phyloP scores from a whole-genome alignment of 1,139 yeast genomes.

The Schwanniomyces etchellsii region DNA sequence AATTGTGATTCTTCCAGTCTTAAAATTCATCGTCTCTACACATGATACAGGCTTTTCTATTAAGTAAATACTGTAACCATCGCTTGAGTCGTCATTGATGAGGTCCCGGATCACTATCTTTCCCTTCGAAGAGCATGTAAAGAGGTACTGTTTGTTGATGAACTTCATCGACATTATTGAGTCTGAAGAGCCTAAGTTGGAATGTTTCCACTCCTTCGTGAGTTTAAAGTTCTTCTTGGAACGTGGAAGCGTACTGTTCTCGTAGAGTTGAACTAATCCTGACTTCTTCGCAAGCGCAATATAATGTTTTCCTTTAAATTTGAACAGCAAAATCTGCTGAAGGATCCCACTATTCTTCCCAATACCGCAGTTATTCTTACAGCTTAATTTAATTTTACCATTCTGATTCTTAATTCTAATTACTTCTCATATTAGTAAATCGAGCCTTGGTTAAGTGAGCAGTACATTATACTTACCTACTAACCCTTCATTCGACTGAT shows the following conservation, averaged over 20 bases:
- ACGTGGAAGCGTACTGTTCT: constrained; percentile 7
- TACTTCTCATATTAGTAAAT: constrained; percentile 10
- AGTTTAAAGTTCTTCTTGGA: constrained; percentile 16
- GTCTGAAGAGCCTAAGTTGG: constrained; percentile 17
- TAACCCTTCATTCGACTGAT: constrained; percentile 16
- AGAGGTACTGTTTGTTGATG: constrained; percentile 26
- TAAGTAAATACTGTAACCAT: constrained; percentile 22
- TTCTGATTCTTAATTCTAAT: constrained; percentile 9
- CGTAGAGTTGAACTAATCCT: constrained; percentile 30
- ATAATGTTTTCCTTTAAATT: constrained; percentile 15
- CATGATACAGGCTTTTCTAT: constrained; percentile 33
- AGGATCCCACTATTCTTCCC: constrained; percentile 14
- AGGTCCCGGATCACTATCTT: constrained; percentile 39
- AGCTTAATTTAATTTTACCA: constrained; percentile 8
- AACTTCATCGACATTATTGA: constrained; percentile 22
- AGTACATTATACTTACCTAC: constrained; percentile 15
- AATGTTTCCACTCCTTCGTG: constrained; percentile 35
- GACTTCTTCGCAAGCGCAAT: constrained; percentile 22
- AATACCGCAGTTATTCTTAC: constrained; percentile 15
- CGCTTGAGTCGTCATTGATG: constrained; percentile 33
- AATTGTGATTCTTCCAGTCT: constrained; percentile 12
- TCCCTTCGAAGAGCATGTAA: constrained; percentile 42
- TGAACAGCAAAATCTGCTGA: constrained; percentile 16
- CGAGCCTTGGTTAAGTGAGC: background rate
- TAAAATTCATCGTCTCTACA: constrained; percentile 17